Percentiles rank a stretch among this genome's conserved stretches.
These are phyloP conservation scores for Aspergillus fumigatiaffinis DNA, from an alignment of 2,329 filamentous ascomycete species.

Conservation along the genomic window DNA sequence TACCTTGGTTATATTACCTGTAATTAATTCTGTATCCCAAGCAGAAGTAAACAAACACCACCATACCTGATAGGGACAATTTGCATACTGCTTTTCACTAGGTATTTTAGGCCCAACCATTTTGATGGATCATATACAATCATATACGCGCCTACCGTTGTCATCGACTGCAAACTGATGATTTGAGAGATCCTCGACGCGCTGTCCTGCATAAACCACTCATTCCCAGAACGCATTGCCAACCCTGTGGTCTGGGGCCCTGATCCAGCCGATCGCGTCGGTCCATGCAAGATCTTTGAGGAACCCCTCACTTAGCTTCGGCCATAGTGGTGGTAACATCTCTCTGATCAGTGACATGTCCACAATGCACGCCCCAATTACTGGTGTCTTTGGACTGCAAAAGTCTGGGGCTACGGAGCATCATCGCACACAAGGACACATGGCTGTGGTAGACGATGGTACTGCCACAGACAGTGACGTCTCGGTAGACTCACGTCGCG, in stretches of 20 bases:
- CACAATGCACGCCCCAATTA: constrained; percentile 18
- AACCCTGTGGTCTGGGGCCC: background rate
- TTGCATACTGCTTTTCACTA: constrained; percentile 7
- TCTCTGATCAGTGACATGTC: constrained; percentile 21
- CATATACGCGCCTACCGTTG: background rate
- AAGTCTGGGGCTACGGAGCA: constrained; percentile 14
- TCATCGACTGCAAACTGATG: background rate
- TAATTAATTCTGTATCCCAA: background rate
- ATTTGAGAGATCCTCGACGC: background rate
- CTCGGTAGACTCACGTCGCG: constrained; percentile 8
- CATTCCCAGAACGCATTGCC: background rate
- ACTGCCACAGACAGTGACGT: constrained; percentile 14
- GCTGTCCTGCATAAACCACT: background rate
- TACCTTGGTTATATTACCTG: background rate
- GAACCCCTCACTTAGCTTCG: background rate
- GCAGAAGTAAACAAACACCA: constrained; percentile 7
- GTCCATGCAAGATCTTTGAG: background rate
- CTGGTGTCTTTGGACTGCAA: constrained; percentile 24
- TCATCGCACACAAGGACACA: constrained; percentile 6
- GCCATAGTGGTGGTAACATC: background rate
- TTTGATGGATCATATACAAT: background rate
- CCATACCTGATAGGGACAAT: constrained; percentile 9
- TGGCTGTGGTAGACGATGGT: constrained; percentile 15
- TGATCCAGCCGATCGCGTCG: background rate
- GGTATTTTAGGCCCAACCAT: background rate